Evolutionary conservation across 352 stramenopile genomes (phyloP).

Genomic region (Pythium folliculosum): DNA sequence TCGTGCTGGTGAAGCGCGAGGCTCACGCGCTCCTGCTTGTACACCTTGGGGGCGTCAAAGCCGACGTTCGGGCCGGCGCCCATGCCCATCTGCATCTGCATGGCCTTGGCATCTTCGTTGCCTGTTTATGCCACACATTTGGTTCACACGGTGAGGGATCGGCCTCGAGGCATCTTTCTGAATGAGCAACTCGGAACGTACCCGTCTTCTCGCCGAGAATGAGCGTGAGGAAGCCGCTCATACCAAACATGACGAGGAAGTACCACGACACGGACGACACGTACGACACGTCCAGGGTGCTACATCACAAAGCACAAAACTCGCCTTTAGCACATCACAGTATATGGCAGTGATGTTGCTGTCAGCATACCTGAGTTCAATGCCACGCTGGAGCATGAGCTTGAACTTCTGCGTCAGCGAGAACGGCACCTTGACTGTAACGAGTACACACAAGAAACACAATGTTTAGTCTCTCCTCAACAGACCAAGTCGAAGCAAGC

Average conservation of each 20-base stretch:
- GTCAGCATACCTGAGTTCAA: conserved; percentile 87
- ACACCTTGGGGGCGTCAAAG: conserved; percentile 90
- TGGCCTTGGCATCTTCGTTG: conserved; percentile 88
- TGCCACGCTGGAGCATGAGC: conserved; percentile 96
- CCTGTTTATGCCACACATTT: neutral
- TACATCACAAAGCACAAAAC: conserved; percentile 22
- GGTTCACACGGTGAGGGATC: neutral
- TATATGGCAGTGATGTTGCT: neutral
- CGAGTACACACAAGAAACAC: neutral
- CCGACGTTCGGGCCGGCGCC: conserved; percentile 75
- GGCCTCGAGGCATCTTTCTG: neutral
- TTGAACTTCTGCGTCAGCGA: conserved; percentile 98
- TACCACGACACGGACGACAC: conserved; percentile 98
- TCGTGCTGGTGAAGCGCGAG: conserved; percentile 82
- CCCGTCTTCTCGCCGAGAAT: conserved; percentile 93
- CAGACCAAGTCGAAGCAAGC: neutral
- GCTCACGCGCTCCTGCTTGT: conserved; percentile 89
- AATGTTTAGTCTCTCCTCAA: neutral
- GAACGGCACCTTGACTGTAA: conserved; percentile 96
- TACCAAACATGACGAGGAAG: conserved; percentile 99
- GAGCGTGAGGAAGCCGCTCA: conserved; percentile 96
- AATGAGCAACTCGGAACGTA: conserved; percentile 22
- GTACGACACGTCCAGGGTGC: conserved; percentile 97
- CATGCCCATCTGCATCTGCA: conserved; percentile 94
- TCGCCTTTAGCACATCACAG: neutral